phyloP scores from a whole-genome alignment of 78 protist species.

The Dictyostelium purpureum region DNA sequence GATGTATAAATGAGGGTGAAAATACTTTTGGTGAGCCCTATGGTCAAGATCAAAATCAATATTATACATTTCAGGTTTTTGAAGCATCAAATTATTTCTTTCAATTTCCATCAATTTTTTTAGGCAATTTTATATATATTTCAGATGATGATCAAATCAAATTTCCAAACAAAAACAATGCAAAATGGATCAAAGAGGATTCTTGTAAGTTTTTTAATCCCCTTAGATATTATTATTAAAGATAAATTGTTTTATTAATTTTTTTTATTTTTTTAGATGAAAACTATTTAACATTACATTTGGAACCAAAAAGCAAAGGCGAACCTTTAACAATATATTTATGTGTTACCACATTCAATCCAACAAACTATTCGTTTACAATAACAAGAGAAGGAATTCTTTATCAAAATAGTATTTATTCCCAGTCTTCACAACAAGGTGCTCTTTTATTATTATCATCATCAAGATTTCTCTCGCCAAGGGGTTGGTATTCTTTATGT shows the following conservation, averaged over 20 bases:
- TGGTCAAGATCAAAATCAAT: neutral
- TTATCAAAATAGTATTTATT: neutral
- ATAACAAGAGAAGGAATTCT: neutral
- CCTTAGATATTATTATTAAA: neutral
- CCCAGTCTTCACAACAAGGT: neutral
- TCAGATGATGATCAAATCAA: neutral
- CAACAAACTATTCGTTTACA: slow-evolving; percentile 8
- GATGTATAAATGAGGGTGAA: slow-evolving; percentile 44
- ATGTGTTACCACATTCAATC: neutral
- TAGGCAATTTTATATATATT: slow-evolving; percentile 33
- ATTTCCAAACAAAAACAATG: slow-evolving; percentile 1
- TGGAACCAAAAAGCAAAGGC: neutral
- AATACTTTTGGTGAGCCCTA: neutral
- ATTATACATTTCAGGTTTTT: neutral
- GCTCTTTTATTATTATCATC: neutral
- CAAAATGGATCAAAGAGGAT: neutral
- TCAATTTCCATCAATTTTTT: slow-evolving; percentile 14
- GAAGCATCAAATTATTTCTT: neutral
- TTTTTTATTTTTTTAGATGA: neutral
- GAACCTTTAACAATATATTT: neutral
- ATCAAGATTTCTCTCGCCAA: neutral
- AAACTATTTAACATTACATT: neutral
- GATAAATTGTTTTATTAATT: neutral
- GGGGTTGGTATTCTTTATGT: neutral
- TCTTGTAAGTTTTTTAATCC: neutral